phyloP scores from a whole-genome alignment of 331 rosid species.

The Phaseolus coccineus region DNA sequence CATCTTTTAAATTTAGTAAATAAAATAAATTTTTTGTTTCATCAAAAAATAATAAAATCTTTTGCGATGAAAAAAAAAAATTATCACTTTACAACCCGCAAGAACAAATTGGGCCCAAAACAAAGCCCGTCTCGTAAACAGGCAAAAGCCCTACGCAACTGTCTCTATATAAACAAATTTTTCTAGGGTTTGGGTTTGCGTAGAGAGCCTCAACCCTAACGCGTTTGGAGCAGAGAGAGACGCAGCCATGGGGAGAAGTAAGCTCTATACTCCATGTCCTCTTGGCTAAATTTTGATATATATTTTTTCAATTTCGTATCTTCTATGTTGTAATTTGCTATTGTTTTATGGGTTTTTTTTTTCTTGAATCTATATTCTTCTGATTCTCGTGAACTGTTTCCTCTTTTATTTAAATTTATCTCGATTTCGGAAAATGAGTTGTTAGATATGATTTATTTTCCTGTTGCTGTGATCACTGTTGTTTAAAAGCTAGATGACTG shows the following conservation, averaged over 20 bases:
- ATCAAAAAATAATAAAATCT: no score
- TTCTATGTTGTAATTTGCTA: not conserved
- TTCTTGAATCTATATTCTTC: no score
- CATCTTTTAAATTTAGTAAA: no score
- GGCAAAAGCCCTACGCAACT: not conserved
- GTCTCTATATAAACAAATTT: not conserved
- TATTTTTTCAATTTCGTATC: not conserved
- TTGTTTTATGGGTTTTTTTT: not conserved
- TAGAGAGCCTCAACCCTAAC: not conserved
- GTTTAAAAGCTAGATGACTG: no score
- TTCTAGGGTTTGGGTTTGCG: not conserved
- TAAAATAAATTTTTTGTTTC: no score
- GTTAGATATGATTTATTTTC: not conserved
- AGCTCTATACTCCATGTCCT: not conserved
- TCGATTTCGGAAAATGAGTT: not conserved
- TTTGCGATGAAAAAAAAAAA: no score
- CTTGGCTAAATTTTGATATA: not conserved
- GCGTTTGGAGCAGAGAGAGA: not conserved
- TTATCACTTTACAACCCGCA: not conserved
- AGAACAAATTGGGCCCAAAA: not conserved
- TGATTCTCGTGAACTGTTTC: not conserved
- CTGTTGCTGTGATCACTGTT: not conserved
- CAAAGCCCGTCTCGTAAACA: not conserved
- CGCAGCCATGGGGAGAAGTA: constrained; percentile 69
- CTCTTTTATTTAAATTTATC: not conserved